phyloP scores from a whole-genome alignment of 2,329 filamentous ascomycete species.

The Hypoxylon sp. region DNA sequence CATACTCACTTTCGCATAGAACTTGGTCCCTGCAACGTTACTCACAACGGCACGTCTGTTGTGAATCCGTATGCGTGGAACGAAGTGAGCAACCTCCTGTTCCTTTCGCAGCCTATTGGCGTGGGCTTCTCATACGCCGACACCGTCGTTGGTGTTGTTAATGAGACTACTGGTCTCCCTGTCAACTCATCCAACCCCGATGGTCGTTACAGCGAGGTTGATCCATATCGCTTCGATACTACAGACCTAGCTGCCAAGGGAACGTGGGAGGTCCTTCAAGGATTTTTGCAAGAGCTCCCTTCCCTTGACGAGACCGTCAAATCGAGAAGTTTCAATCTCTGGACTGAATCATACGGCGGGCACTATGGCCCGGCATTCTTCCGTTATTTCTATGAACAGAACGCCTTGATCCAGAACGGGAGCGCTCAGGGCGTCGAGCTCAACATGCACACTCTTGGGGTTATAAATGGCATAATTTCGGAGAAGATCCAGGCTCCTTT shows the following conservation, averaged over 20 bases:
- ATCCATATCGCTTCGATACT: slow-evolving; percentile 50
- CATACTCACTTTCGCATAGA: slow-evolving; percentile 41
- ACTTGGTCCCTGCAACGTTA: slow-evolving; percentile 52
- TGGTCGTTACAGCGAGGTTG: slow-evolving; percentile 52
- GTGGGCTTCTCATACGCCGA: slow-evolving; percentile 53
- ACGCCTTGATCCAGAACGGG: slow-evolving; percentile 67
- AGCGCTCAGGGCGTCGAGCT: slow-evolving; percentile 64
- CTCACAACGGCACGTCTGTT: slow-evolving; percentile 48
- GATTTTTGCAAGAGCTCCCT: slow-evolving; percentile 50
- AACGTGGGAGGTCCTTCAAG: slow-evolving; percentile 53
- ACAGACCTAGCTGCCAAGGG: slow-evolving; percentile 51
- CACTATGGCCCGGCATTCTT: slow-evolving; percentile 63
- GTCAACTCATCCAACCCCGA: slow-evolving; percentile 49
- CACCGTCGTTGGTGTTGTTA: slow-evolving; percentile 48
- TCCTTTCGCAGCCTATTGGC: slow-evolving; percentile 52
- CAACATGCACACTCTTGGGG: slow-evolving; percentile 68
- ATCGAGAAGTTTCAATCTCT: slow-evolving; percentile 70
- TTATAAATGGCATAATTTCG: slow-evolving; percentile 71
- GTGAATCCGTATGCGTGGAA: slow-evolving; percentile 47
- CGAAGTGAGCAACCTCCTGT: slow-evolving; percentile 52
- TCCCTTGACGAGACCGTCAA: slow-evolving; percentile 63
- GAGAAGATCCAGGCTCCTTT: slow-evolving; percentile 63
- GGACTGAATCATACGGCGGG: slow-evolving; percentile 69
- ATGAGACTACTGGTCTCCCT: slow-evolving; percentile 49
- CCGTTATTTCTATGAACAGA: slow-evolving; percentile 71